Evolutionary conservation across 352 stramenopile genomes (phyloP).

Genomic region (Phytophthora vignae): DNA sequence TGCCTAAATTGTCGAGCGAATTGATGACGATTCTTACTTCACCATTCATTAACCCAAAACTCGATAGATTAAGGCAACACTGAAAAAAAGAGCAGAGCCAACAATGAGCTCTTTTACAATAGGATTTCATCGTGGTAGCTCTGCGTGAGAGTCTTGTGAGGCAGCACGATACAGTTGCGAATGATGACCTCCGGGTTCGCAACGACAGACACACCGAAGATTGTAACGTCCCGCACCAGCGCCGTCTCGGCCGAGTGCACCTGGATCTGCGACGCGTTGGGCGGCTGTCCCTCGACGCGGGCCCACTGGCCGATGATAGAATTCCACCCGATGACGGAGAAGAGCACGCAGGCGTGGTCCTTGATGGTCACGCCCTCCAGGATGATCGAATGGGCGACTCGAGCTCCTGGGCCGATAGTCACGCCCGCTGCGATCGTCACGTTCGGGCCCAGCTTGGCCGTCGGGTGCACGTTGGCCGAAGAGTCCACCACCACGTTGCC

Average conservation of each 20-base stretch:
- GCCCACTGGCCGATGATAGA: slow-evolving; percentile 90
- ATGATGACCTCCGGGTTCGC: slow-evolving; percentile 90
- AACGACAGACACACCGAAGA: slow-evolving; percentile 90
- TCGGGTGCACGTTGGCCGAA: slow-evolving; percentile 83
- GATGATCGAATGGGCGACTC: slow-evolving; percentile 90
- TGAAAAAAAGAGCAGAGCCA: slow-evolving; percentile 20
- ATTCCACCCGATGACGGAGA: slow-evolving; percentile 91
- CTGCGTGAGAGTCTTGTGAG: slow-evolving; percentile 88
- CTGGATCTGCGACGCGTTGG: slow-evolving; percentile 73
- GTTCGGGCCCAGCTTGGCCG: slow-evolving; percentile 87
- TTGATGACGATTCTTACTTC: background rate
- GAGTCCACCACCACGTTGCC: slow-evolving; percentile 88
- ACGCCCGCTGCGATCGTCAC: slow-evolving; percentile 87
- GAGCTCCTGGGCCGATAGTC: slow-evolving; percentile 81
- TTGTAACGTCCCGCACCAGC: slow-evolving; percentile 90
- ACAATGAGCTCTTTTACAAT: slow-evolving; percentile 58
- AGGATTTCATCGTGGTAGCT: slow-evolving; percentile 93
- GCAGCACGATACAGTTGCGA: slow-evolving; percentile 90
- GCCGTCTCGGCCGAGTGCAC: slow-evolving; percentile 60
- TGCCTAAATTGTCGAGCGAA: no score
- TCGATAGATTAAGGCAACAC: slow-evolving; percentile 32
- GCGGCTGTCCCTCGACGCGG: slow-evolving; percentile 83
- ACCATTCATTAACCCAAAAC: slow-evolving; percentile 16
- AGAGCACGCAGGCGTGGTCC: slow-evolving; percentile 89
- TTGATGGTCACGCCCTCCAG: slow-evolving; percentile 90